Conservation (phyloP, 2,329 filamentous ascomycete genomes). For the Diaporthe helianthi region DNA sequence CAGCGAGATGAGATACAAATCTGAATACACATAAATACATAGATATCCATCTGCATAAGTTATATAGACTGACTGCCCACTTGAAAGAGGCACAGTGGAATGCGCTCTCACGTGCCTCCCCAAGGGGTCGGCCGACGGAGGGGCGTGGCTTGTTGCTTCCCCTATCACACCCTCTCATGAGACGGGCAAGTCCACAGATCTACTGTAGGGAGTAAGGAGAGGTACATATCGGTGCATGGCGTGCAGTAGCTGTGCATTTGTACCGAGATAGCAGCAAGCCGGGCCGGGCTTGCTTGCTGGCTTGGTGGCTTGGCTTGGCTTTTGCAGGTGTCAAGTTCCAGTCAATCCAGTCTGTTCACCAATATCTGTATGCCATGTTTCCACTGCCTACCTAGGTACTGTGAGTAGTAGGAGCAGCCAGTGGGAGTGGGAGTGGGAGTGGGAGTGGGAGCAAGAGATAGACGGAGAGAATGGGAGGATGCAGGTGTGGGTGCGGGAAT, state of each 20-base stretch:
- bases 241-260: neutral
- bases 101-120: neutral
- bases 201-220: neutral
- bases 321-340: constrained; percentile 20
- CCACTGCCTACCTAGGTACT: no score
- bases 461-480: constrained; percentile 12
- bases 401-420: neutral
- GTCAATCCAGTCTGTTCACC: neutral
- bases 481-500: constrained; percentile 20
- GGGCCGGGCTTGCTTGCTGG: neutral
- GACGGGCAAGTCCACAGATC: neutral
- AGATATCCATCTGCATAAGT: neutral
- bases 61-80: neutral
- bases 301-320: constrained; percentile 2
- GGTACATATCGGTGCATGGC: neutral
- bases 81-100: neutral
- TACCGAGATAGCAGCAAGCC: neutral
- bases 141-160: constrained; percentile 14
- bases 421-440: neutral
- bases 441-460: neutral
- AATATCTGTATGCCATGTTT: neutral
- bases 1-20: neutral
- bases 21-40: neutral
- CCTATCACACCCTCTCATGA: neutral
- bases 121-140: neutral